Percentiles rank a stretch among this genome's conserved stretches.
phyloP scores from a whole-genome alignment of 2,329 filamentous ascomycete genomes.

The Trichoderma cornu-damae region DNA sequence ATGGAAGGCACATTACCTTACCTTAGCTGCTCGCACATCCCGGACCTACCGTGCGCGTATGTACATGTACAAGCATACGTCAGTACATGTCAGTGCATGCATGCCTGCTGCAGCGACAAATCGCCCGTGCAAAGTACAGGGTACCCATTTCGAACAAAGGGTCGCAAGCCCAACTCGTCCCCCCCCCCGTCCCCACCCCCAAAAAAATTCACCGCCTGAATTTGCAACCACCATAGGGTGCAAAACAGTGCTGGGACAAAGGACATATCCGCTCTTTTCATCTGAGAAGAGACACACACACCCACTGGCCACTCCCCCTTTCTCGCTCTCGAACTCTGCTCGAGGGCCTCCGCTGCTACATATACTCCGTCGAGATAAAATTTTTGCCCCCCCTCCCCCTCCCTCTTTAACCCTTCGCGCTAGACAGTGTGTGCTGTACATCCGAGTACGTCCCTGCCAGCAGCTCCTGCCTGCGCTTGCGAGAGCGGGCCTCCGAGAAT shows the following conservation, averaged over 20 bases:
- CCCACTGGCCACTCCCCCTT: constrained; percentile 2
- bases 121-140: not conserved
- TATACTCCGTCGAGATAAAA: constrained; percentile 3
- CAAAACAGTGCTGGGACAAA: constrained; percentile 4
- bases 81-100: constrained; percentile 6
- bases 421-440: not conserved
- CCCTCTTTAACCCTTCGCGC: not conserved
- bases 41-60: not conserved
- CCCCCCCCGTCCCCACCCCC: not conserved
- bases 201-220: constrained; percentile 8
- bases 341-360: not conserved
- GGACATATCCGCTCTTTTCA: not conserved
- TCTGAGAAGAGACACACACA: not conserved
- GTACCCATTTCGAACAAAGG: constrained; percentile 13
- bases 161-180: not conserved
- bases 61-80: constrained; percentile 2
- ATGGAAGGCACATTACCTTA: not conserved
- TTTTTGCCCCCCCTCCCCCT: not conserved
- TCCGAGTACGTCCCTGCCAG: constrained; percentile 6
- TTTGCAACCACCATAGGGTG: not conserved
- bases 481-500: constrained; percentile 10
- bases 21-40: not conserved
- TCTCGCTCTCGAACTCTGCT: not conserved
- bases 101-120: not conserved
- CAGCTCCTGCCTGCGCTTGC: not conserved